phyloP scores from a whole-genome alignment of 2,329 filamentous ascomycete species.

The Botrytis fragariae region DNA sequence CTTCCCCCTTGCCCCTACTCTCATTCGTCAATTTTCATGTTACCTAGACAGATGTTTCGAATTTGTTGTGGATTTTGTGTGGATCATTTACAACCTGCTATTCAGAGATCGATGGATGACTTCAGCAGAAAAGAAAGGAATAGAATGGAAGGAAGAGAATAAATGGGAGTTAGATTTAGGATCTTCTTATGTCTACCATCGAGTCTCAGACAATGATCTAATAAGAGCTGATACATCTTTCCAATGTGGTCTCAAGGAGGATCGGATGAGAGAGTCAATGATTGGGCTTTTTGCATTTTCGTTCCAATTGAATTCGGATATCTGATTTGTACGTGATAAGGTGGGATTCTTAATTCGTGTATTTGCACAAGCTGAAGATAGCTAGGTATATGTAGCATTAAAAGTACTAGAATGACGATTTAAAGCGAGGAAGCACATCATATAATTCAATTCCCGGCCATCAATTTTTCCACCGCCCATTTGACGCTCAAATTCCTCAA shows the following conservation, averaged over 20 bases:
- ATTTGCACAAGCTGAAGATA: neutral
- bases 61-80: neutral
- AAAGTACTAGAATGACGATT: neutral
- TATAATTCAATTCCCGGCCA: slow-evolving; percentile 41
- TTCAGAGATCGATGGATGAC: neutral
- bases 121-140: neutral
- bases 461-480: slow-evolving; percentile 66
- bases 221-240: neutral
- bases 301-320: neutral
- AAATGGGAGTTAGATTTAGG: neutral
- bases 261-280: neutral
- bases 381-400: neutral
- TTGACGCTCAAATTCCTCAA: slow-evolving; percentile 66
- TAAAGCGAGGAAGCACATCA: too few relatives aligned
- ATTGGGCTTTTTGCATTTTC: neutral
- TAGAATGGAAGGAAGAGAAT: neutral
- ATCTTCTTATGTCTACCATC: neutral
- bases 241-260: neutral
- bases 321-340: neutral
- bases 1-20: too few relatives aligned
- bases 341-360: neutral
- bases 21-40: neutral
- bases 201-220: neutral
- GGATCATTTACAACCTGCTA: neutral
- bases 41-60: too few relatives aligned